Percentiles rank a stretch among this genome's conserved stretches.
phyloP scores from a whole-genome alignment of 176 grass and related monocot species.

The Pharus latifolius region DNA sequence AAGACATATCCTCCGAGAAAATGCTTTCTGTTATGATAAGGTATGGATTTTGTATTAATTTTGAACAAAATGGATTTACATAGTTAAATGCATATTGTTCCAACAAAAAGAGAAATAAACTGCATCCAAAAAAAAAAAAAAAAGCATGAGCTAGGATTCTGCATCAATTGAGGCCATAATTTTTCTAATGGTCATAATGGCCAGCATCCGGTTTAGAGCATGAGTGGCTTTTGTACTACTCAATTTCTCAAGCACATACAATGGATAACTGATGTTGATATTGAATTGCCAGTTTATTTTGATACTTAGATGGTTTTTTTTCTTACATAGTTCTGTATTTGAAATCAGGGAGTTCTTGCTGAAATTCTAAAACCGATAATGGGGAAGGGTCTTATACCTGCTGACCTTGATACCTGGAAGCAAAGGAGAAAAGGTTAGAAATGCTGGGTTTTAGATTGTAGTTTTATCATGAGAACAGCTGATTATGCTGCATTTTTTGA shows the following conservation, averaged over 20 bases:
- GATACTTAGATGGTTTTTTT: neutral
- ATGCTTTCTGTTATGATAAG: conserved; percentile 93
- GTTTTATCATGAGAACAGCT: neutral
- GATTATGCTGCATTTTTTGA: neutral
- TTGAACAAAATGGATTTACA: neutral
- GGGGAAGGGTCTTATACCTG: conserved; percentile 98
- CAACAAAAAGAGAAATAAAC: neutral
- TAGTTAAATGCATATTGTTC: neutral
- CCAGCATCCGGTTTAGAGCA: neutral
- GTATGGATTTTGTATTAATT: conserved; percentile 30
- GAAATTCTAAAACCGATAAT: conserved; percentile 99
- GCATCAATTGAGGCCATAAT: neutral
- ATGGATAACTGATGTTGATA: neutral
- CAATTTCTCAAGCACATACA: neutral
- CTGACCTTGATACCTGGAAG: conserved; percentile 97
- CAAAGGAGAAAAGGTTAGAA: conserved; percentile 95
- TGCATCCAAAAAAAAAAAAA: too few species aligned
- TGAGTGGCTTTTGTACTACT: neutral
- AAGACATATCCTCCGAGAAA: conserved; percentile 84
- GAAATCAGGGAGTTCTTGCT: conserved; percentile 76
- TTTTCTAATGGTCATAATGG: neutral
- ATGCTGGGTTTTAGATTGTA: conserved; percentile 24
- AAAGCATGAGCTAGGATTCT: too few species aligned
- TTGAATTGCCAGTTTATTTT: neutral
- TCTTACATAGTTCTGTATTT: conserved; percentile 31